Evolutionary conservation across 2,329 filamentous ascomycete genomes (phyloP).

Genomic region (Penicillium capsulatum): DNA sequence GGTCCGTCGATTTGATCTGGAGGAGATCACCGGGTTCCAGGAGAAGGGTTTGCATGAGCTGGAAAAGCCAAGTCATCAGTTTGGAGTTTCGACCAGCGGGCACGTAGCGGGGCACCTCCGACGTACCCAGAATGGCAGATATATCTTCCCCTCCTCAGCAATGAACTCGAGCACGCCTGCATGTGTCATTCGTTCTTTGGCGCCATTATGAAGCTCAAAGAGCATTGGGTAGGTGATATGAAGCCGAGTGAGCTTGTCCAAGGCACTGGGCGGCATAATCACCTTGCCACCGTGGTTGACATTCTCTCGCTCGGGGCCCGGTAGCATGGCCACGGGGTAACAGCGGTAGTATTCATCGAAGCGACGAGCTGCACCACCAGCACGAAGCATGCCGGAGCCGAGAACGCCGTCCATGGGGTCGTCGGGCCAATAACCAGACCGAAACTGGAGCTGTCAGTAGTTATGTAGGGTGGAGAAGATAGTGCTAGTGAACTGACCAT

Average conservation of each 20-base stretch:
- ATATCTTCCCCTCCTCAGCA: conserved; percentile 93
- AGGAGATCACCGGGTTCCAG: conserved; percentile 92
- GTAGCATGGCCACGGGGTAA: conserved; percentile 92
- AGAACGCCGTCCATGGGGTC: conserved; percentile 52
- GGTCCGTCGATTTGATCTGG: conserved; percentile 89
- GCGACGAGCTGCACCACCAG: conserved; percentile 57
- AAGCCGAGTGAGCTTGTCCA: conserved; percentile 92
- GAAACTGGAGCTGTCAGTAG: conserved; percentile 35
- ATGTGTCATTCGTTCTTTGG: conserved; percentile 75
- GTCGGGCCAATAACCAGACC: conserved; percentile 50
- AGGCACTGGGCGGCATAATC: conserved; percentile 88
- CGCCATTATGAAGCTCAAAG: conserved; percentile 91
- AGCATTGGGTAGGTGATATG: conserved; percentile 97
- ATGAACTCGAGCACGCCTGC: conserved; percentile 96
- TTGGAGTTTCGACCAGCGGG: neutral
- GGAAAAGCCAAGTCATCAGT: conserved; percentile 1
- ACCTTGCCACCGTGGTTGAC: conserved; percentile 98
- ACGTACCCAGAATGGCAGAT: conserved; percentile 87
- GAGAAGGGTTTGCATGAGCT: conserved; percentile 90
- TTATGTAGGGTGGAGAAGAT: neutral
- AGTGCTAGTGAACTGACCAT: too few relatives aligned
- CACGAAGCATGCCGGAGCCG: conserved; percentile 51
- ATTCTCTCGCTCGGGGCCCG: conserved; percentile 79
- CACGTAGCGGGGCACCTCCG: neutral
- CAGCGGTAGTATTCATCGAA: conserved; percentile 99